Evolutionary conservation across 257 asterid species (phyloP).

Genomic region (Nicotiana tomentosiformis): DNA sequence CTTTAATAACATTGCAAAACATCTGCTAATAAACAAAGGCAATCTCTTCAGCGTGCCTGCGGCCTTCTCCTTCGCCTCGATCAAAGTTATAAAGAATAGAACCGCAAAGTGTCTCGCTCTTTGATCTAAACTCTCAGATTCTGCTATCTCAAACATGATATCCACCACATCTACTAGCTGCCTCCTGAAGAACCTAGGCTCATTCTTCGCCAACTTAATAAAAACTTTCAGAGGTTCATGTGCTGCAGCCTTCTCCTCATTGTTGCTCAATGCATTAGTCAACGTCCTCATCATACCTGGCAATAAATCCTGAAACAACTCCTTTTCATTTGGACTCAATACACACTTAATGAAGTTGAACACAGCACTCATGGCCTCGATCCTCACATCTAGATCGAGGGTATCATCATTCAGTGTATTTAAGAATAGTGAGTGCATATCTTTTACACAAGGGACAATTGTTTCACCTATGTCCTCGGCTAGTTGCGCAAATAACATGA

Average conservation of each 20-base stretch:
- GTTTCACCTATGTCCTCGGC: conserved; percentile 73
- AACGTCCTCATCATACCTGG: conserved; percentile 84
- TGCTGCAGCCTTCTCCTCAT: conserved; percentile 82
- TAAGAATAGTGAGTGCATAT: conserved; percentile 63
- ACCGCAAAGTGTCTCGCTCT: conserved; percentile 79
- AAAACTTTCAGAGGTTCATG: conserved; percentile 65
- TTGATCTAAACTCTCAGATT: conserved; percentile 70
- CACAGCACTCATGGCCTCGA: conserved; percentile 75
- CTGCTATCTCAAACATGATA: conserved; percentile 79
- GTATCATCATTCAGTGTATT: conserved; percentile 48
- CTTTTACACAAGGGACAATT: conserved; percentile 51
- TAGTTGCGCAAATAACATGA: conserved; percentile 61
- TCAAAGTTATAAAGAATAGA: conserved; percentile 71
- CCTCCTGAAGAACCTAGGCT: conserved; percentile 77
- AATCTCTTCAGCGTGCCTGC: conserved; percentile 94
- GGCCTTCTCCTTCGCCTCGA: conserved; percentile 86
- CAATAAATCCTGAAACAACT: conserved; percentile 81
- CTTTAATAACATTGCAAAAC: conserved; percentile 59
- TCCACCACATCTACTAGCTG: conserved; percentile 89
- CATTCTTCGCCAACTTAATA: conserved; percentile 82
- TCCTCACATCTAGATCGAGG: conserved; percentile 49
- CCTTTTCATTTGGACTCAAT: conserved; percentile 59
- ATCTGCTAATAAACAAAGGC: conserved; percentile 73
- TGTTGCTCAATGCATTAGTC: conserved; percentile 69
- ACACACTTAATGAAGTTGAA: conserved; percentile 74